Conservation (phyloP, 2,329 filamentous ascomycete species). For the Xylariales sp. region DNA sequence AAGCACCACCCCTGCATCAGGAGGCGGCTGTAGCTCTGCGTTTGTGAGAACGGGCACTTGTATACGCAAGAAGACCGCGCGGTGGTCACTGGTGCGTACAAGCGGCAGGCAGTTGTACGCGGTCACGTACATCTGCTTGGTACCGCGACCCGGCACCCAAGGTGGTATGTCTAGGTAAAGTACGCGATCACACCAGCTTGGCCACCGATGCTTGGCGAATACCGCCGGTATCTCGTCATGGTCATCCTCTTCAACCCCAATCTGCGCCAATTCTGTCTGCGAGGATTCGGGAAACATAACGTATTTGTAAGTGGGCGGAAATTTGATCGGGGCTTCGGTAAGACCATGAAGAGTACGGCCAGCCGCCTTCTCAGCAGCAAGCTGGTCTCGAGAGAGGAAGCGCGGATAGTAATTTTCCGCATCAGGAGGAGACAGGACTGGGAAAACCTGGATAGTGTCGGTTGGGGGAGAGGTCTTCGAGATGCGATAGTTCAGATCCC, state of each 20-base stretch:
- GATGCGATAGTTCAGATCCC: slow-evolving; percentile 94
- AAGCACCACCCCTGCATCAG: slow-evolving; percentile 10
- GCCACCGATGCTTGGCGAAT: slow-evolving; percentile 81
- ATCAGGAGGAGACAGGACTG: slow-evolving; percentile 48
- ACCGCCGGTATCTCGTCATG: slow-evolving; percentile 50
- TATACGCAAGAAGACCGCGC: slow-evolving; percentile 71
- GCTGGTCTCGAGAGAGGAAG: slow-evolving; percentile 73
- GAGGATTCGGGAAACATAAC: slow-evolving; percentile 33
- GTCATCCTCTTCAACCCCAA: slow-evolving; percentile 17
- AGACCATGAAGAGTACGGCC: slow-evolving; percentile 75
- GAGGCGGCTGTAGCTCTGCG: slow-evolving; percentile 31
- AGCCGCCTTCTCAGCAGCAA: slow-evolving; percentile 64
- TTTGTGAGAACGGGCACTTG: slow-evolving; percentile 56
- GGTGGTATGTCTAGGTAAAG: slow-evolving; percentile 65
- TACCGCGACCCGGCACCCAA: slow-evolving; percentile 36
- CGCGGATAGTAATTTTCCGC: slow-evolving; percentile 58
- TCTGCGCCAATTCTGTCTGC: slow-evolving; percentile 6
- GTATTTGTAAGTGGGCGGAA: slow-evolving; percentile 96
- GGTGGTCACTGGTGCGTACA: slow-evolving; percentile 81
- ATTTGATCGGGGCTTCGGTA: slow-evolving; percentile 67
- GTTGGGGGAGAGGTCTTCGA: slow-evolving; percentile 59
- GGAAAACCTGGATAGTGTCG: slow-evolving; percentile 62
- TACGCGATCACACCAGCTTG: slow-evolving; percentile 90
- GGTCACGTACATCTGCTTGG: slow-evolving; percentile 40
- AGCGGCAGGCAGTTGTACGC: slow-evolving; percentile 75